These are phyloP conservation scores for Termitomyces sp. DNA, from an alignment of 768 basidiomycete species.

Conservation along the genomic window DNA sequence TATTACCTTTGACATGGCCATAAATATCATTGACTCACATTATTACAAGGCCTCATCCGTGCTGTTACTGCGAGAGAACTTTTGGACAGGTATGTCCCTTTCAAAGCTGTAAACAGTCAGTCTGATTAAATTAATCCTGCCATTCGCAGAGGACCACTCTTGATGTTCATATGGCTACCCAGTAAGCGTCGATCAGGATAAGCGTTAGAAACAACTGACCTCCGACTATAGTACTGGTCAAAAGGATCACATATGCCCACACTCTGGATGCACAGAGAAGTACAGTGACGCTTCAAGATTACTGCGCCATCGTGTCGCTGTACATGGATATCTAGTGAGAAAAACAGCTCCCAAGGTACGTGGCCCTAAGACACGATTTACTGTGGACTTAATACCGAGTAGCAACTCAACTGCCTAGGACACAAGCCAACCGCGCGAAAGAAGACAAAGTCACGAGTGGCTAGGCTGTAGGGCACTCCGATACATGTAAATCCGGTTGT, in stretches of 20 bases:
- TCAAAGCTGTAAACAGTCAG: background rate
- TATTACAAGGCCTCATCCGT: conserved; percentile 12
- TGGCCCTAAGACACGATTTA: background rate
- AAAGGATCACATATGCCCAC: conserved; percentile 11
- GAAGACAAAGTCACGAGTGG: background rate
- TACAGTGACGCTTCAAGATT: conserved; percentile 20
- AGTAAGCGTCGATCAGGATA: conserved; percentile 4
- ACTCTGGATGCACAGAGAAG: conserved; percentile 9
- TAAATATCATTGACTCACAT: background rate
- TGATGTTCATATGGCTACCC: conserved; percentile 17
- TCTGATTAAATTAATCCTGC: background rate
- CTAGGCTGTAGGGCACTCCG: background rate
- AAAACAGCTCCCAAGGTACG: conserved; percentile 14
- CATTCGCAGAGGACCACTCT: conserved; percentile 17
- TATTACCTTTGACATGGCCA: background rate
- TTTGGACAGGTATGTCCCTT: conserved; percentile 14
- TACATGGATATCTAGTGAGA: conserved; percentile 15
- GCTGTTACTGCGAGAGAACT: conserved; percentile 10
- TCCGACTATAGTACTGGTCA: conserved; percentile 13
- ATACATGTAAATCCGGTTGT: background rate
- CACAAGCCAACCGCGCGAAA: background rate
- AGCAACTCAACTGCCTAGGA: conserved; percentile 6
- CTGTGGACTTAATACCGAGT: background rate
- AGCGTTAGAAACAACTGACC: background rate
- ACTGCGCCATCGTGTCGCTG: conserved; percentile 15